Percentiles rank a stretch among this genome's conserved stretches.
Conservation (phyloP, 2,329 filamentous ascomycete species). For the Penicillium psychrosexuale region DNA sequence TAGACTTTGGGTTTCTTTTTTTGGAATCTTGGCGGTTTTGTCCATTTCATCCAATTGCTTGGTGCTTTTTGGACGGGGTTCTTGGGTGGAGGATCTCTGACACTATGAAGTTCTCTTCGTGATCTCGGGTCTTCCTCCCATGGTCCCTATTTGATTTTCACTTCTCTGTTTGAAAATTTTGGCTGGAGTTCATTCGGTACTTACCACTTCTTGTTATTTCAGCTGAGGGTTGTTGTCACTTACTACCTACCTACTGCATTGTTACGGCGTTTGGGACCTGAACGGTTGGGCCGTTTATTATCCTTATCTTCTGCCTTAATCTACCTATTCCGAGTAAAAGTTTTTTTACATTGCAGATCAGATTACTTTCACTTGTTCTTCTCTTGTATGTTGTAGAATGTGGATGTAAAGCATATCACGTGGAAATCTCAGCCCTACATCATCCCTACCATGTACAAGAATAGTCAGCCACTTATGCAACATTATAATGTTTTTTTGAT, state of each 20-base stretch:
- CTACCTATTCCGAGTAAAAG: neutral
- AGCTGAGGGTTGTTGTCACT: conserved; percentile 20
- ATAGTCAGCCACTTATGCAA: too few species aligned
- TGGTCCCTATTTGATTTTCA: neutral
- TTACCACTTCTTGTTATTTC: conserved; percentile 11
- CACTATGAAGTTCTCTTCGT: neutral
- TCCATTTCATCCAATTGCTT: conserved; percentile 3
- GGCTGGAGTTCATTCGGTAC: conserved; percentile 11
- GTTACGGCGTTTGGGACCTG: conserved; percentile 27
- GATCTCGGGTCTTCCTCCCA: neutral
- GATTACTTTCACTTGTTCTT: neutral
- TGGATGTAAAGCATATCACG: neutral
- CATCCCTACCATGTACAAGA: too few species aligned
- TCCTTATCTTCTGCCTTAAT: neutral
- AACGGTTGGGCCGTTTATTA: conserved; percentile 6
- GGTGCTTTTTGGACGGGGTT: conserved; percentile 5
- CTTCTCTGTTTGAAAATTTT: conserved; percentile 3
- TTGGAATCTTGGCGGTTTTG: conserved; percentile 8
- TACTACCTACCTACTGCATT: conserved; percentile 24
- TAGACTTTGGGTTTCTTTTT: conserved; percentile 22
- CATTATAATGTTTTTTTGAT: too few species aligned
- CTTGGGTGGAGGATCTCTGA: neutral
- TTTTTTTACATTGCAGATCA: neutral
- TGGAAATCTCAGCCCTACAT: neutral
- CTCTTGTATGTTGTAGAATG: neutral